Base-by-base conservation (phyloP, 2,329 filamentous ascomycete genomes). In the Penicillium concentricum region DNA sequence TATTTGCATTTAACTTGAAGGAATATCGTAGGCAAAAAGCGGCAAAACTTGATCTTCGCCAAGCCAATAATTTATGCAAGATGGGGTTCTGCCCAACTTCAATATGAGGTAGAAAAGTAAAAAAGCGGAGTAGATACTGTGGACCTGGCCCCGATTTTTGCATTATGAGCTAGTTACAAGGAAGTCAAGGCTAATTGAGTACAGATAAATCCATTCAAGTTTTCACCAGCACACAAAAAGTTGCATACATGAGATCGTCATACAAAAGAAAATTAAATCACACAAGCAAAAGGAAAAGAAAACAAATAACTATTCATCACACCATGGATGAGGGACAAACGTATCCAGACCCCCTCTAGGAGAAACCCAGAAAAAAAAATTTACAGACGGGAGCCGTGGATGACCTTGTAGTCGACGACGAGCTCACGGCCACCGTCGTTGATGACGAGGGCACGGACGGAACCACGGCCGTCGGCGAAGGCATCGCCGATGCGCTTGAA, bases 361-460 rank as follows among this genome's bases (percentile, higher is more conserved):
- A 46, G 39, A 57, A 47, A 24, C 38, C 58, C 48, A 20, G 44
- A 32, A 45, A 47, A 55, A 43, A 56, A 54, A 46, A 66, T 70
- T 73, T 86, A 87, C 79, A 87, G 78, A 70, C 84, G 81, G 64
- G 83, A 86, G 67, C 84, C 85, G 82, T 99, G 94, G 75, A 97
- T 90, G 74, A 96, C 90, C 90, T 97, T 97, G 87, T 95, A 94
- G 86, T 99, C 94, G 69, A 99, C 94, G 69, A 90, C 92, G 73
- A 99, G 87, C 87, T 99, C 94, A 72, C 89, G 87, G 70, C 92
- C 92, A 71, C 88, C 84, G 79, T 99, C 94, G 78, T 87, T 91
- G 80, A 99, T 92, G 78, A 99, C 94, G 61, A 97, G 87, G 72
- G 96, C 92, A 69, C 94, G 91, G 73, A 99, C 90, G 75, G 87